These are phyloP conservation scores for Nakaseomyces kungkrabaensis DNA, from an alignment of 1,139 yeast species.

Conservation along the genomic window DNA sequence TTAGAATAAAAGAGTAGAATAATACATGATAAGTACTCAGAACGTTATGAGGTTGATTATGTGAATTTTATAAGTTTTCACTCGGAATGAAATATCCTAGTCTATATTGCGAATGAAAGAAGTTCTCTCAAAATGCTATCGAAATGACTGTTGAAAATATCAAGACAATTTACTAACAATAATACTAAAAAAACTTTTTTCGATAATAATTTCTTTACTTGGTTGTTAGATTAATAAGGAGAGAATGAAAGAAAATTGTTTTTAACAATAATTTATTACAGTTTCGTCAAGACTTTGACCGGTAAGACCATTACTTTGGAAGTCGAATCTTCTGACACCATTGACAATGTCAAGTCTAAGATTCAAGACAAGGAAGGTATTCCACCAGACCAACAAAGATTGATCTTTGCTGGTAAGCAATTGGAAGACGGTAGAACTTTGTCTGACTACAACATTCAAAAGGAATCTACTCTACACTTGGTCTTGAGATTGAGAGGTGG, in stretches of 20 bases:
- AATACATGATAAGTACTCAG: too few species aligned
- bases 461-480: slow-evolving; percentile 83
- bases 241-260: neutral
- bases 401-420: slow-evolving; percentile 90
- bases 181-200: neutral
- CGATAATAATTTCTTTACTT: neutral
- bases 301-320: slow-evolving; percentile 90
- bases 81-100: too few species aligned
- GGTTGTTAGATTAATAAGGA: too few species aligned
- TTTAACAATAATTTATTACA: slow-evolving; percentile 31
- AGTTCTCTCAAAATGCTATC: too few species aligned
- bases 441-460: slow-evolving; percentile 90
- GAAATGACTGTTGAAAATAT: neutral
- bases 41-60: too few species aligned
- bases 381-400: slow-evolving; percentile 92
- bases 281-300: slow-evolving; percentile 79
- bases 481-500: slow-evolving; percentile 91
- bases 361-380: slow-evolving; percentile 93
- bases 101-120: too few species aligned
- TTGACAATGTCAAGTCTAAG: slow-evolving; percentile 88
- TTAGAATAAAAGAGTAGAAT: too few species aligned
- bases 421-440: slow-evolving; percentile 89
- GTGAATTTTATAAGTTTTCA: too few species aligned
- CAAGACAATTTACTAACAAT: neutral
- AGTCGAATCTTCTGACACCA: slow-evolving; percentile 91